Evolutionary conservation across 371 early-diverging fungal species (phyloP).

Genomic region (Actinomucor elegans): DNA sequence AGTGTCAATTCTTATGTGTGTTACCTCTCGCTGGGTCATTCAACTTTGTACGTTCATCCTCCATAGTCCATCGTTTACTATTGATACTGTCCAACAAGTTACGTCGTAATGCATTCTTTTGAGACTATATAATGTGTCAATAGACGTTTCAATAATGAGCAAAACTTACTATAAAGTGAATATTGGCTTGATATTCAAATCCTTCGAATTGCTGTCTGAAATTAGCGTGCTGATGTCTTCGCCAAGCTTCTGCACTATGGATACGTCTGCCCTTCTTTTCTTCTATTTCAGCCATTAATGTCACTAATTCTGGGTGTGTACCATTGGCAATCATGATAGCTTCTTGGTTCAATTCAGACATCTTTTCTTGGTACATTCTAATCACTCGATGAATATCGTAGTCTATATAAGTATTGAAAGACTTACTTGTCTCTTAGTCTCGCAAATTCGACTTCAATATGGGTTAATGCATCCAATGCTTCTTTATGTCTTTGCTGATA

Average conservation of each 20-base stretch:
- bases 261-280: slow-evolving; percentile 54
- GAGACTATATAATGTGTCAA: slow-evolving; percentile 23
- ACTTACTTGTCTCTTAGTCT: slow-evolving; percentile 33
- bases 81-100: slow-evolving; percentile 10
- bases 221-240: slow-evolving; percentile 48
- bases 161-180: slow-evolving; percentile 46
- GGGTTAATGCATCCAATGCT: slow-evolving; percentile 49
- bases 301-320: slow-evolving; percentile 59
- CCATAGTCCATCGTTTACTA: slow-evolving; percentile 19
- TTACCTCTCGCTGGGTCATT: slow-evolving; percentile 17
- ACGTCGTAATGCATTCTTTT: slow-evolving; percentile 32
- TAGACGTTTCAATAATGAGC: neutral
- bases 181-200: slow-evolving; percentile 56
- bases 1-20: slow-evolving; percentile 12
- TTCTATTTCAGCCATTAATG: slow-evolving; percentile 60
- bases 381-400: too few relatives aligned
- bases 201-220: slow-evolving; percentile 52
- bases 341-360: slow-evolving; percentile 58
- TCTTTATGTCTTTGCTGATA: slow-evolving; percentile 45
- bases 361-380: slow-evolving; percentile 65
- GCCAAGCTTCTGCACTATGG: slow-evolving; percentile 56
- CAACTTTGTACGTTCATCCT: slow-evolving; percentile 26
- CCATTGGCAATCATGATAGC: slow-evolving; percentile 60
- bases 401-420: too few relatives aligned
- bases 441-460: slow-evolving; percentile 56